Evolutionary conservation across 2,329 filamentous ascomycete genomes (phyloP), one percentile per base, ranked within the genome.

Genomic region (Stromatinia cepivora): DNA sequence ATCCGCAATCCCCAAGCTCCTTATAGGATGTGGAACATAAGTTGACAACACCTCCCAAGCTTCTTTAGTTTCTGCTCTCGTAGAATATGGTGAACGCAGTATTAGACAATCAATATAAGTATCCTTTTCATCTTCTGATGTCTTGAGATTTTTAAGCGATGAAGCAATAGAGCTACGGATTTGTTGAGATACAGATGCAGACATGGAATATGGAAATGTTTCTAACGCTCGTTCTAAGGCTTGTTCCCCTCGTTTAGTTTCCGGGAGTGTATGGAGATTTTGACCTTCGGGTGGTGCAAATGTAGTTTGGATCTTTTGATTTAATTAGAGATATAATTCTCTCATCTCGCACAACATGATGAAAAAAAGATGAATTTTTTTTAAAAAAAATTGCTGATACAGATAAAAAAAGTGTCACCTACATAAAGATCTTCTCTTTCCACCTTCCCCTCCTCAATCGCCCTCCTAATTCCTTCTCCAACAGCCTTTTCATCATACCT

Each of bases 291-390:
- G 79, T 0, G 89, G 84, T 1, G 90, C 92, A 81, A 90, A 95
- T 79, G 94, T 95, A n/a, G 92, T 94, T 84, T 96, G 92, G 57
- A 94, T 83, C 87, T 90, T 90, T 61, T 46, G 25, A n/a, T 25
- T 46, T 17, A 11, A 11, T 58, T 42, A 58, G 56, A 25, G 56
- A 25, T 6, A 3, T 28, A 9, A 25, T 28, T 25, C 13, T 25
- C 22, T 11, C 13, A 20, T 22, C 20, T 22, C 53, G 4, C 11
- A 57, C 7, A 25, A 39, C 13, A 20, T 58, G 36, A 42, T 25
- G 34, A 42, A 25, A 6, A 39, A n/a, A n/a, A 25, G 22, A 65
- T n/a, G n/a, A n/a, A n/a, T n/a, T n/a, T n/a, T n/a, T n/a, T n/a
- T n/a, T n/a, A n/a, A n/a, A n/a, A 42, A 65, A 54, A 52, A 22